Evolutionary conservation across 192 early-diverging fungal genomes (phyloP).

Genomic region (Coemansia sp.): DNA sequence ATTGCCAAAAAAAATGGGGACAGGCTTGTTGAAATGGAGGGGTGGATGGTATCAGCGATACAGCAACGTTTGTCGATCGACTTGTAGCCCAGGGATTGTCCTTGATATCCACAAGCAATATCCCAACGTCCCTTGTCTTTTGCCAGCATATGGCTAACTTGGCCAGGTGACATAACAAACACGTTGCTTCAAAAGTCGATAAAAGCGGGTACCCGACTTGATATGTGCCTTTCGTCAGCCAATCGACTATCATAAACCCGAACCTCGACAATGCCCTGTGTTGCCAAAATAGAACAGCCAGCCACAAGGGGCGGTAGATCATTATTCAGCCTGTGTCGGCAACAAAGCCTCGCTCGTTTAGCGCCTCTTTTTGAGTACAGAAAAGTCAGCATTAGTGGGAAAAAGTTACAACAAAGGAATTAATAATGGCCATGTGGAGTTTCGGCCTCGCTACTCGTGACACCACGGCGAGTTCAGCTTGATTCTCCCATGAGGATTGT

Average conservation of each 20-base stretch:
- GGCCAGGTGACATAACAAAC: neutral
- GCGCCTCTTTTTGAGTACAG: neutral
- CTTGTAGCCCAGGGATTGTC: neutral
- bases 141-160: neutral
- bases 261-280: neutral
- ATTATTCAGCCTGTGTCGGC: neutral
- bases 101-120: neutral
- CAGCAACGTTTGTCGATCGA: neutral
- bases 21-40: neutral
- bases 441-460: slow-evolving; percentile 7
- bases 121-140: neutral
- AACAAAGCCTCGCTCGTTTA: neutral
- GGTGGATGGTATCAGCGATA: neutral
- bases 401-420: slow-evolving; percentile 11
- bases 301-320: neutral
- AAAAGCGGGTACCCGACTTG: neutral
- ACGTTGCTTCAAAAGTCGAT: neutral
- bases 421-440: slow-evolving; percentile 9
- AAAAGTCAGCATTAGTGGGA: neutral
- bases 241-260: neutral
- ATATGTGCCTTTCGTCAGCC: neutral
- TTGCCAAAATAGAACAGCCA: neutral
- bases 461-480: slow-evolving; percentile 45
- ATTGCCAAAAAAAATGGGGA: neutral
- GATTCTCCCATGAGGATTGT: slow-evolving; percentile 33